A percentile compares a stretch with the other conserved stretches of the same genome.
Evolutionary conservation across 352 stramenopile genomes (phyloP).

Genomic region (Pythium phragmitis): DNA sequence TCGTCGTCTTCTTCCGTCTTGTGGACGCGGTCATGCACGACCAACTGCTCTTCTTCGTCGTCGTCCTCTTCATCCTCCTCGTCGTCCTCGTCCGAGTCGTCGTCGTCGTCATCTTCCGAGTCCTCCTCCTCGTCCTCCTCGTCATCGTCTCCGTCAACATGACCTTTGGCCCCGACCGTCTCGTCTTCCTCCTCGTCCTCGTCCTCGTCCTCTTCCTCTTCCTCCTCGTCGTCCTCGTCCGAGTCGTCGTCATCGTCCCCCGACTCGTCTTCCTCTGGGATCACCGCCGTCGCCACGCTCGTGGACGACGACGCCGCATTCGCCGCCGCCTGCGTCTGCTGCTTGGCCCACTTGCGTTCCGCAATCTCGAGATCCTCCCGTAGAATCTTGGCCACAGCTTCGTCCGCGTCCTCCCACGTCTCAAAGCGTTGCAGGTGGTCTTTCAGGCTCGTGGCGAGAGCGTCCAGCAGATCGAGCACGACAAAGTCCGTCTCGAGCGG

Average conservation of each 20-base stretch:
- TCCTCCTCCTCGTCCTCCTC: constrained; percentile 71
- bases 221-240: constrained; percentile 63
- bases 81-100: constrained; percentile 68
- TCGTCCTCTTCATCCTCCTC: constrained; percentile 63
- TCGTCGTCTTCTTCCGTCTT: constrained; percentile 83
- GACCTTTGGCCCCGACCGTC: constrained; percentile 47
- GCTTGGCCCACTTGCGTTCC: constrained; percentile 62
- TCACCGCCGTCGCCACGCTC: constrained; percentile 31
- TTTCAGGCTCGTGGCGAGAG: constrained; percentile 49
- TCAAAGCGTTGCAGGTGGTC: constrained; percentile 72
- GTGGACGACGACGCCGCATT: constrained; percentile 28
- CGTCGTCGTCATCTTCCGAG: constrained; percentile 64
- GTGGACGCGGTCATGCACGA: constrained; percentile 81
- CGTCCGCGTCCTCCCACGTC: constrained; percentile 77
- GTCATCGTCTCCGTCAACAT: constrained; percentile 46
- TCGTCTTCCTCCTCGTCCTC: constrained; percentile 72
- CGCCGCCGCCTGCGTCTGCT: constrained; percentile 30
- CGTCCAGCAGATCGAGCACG: constrained; percentile 81
- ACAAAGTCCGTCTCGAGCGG: constrained; percentile 94
- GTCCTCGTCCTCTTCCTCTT: constrained; percentile 78
- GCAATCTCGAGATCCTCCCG: constrained; percentile 65
- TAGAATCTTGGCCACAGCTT: constrained; percentile 53
- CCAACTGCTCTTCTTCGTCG: constrained; percentile 86
- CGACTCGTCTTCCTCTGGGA: constrained; percentile 33
- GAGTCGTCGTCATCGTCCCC: constrained; percentile 54